phyloP scores from a whole-genome alignment of 805 yeast species.

The Kazachstania psychrophila region DNA sequence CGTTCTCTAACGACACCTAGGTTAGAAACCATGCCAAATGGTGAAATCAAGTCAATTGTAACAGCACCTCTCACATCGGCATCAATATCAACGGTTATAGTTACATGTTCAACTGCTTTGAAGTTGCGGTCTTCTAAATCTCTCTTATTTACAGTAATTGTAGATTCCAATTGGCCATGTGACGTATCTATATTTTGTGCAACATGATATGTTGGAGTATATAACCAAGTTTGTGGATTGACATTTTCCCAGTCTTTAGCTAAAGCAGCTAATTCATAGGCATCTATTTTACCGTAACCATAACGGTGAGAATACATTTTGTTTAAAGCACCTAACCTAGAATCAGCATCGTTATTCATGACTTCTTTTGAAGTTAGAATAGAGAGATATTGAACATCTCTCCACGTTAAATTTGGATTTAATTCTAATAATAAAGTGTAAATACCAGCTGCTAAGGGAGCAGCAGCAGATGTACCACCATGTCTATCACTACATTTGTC shows the following conservation, averaged over 20 bases:
- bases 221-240: constrained; percentile 85
- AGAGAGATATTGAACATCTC: constrained; percentile 84
- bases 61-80: constrained; percentile 62
- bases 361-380: constrained; percentile 63
- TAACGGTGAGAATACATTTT: constrained; percentile 71
- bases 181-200: constrained; percentile 18
- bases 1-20: constrained; percentile 57
- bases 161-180: constrained; percentile 27
- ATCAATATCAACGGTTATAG: constrained; percentile 64
- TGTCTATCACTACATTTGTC: constrained; percentile 62
- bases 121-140: constrained; percentile 50
- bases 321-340: constrained; percentile 64
- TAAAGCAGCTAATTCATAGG: constrained; percentile 57
- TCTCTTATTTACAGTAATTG: constrained; percentile 38
- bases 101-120: constrained; percentile 74
- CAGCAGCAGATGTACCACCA: constrained; percentile 98
- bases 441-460: constrained; percentile 96
- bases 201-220: constrained; percentile 37
- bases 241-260: constrained; percentile 75
- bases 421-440: constrained; percentile 74
- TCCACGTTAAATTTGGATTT: constrained; percentile 86
- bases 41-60: constrained; percentile 58
- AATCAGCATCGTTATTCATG: constrained; percentile 54
- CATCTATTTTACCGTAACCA: constrained; percentile 90
- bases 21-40: constrained; percentile 62